Evolutionary conservation across 2,329 filamentous ascomycete genomes (phyloP).

Genomic region (Pestalotiopsis sp.): DNA sequence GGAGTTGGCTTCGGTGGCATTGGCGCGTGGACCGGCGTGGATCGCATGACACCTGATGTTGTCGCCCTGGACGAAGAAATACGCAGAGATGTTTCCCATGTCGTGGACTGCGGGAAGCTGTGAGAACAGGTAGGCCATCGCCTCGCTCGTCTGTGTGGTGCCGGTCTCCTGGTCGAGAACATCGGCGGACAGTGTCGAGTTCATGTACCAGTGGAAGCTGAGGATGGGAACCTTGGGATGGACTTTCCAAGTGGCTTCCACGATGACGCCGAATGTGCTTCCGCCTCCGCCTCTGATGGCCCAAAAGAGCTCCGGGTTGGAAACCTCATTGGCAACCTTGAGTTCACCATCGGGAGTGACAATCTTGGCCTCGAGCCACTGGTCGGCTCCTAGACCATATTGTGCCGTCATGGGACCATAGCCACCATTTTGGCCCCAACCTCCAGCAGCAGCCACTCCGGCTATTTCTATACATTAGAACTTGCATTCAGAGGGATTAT

Average conservation of each 20-base stretch:
- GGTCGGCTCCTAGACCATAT: not conserved
- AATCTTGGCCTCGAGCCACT: not conserved
- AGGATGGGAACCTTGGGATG: not conserved
- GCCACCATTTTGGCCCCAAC: not conserved
- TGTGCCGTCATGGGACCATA: not conserved
- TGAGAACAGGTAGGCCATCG: not conserved
- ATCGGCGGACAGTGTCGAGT: not conserved
- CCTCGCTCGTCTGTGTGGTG: not conserved
- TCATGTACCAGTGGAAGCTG: not conserved
- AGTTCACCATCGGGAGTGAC: not conserved
- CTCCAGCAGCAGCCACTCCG: not conserved
- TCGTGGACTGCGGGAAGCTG: not conserved
- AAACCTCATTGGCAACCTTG: not conserved
- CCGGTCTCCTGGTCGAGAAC: not conserved
- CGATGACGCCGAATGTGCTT: not conserved
- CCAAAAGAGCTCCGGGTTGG: conserved; percentile 4
- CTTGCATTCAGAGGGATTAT: not conserved
- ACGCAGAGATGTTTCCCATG: not conserved
- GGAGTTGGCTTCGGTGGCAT: not conserved
- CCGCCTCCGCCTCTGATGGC: not conserved
- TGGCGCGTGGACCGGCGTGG: not conserved
- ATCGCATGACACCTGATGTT: not conserved
- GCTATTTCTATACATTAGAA: not conserved
- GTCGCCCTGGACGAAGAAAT: not conserved
- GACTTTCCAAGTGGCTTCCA: not conserved